These are phyloP conservation scores for Picochlorum sp. DNA, from an alignment of 139 green algal genomes.

Conservation along the genomic window DNA sequence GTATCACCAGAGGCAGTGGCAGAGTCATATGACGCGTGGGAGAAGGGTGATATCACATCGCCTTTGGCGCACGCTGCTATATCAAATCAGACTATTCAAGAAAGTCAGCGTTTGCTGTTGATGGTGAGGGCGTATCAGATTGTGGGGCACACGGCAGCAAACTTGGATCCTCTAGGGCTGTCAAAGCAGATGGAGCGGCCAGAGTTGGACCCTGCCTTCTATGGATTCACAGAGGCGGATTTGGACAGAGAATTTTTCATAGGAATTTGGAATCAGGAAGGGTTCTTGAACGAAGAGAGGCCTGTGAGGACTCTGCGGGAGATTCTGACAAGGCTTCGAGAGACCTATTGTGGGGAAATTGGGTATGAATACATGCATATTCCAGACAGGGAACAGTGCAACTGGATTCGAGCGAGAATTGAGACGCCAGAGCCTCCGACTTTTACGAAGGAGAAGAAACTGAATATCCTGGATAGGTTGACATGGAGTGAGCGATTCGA, in stretches of 20 bases:
- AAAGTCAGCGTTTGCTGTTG: slow-evolving; percentile 84
- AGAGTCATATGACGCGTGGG: slow-evolving; percentile 77
- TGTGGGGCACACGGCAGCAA: slow-evolving; percentile 63
- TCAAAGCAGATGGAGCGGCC: slow-evolving; percentile 40
- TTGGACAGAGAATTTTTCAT: slow-evolving; percentile 96
- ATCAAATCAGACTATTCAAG: slow-evolving; percentile 89
- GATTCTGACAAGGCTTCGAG: slow-evolving; percentile 73
- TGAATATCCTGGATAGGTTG: slow-evolving; percentile 83
- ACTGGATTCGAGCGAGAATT: slow-evolving; percentile 89
- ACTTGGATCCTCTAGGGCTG: slow-evolving; percentile 85
- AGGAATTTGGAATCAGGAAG: slow-evolving; percentile 78
- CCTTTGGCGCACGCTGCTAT: slow-evolving; percentile 65
- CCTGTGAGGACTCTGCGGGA: slow-evolving; percentile 76
- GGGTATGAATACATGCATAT: slow-evolving; percentile 97
- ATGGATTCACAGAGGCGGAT: slow-evolving; percentile 90
- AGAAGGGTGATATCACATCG: slow-evolving; percentile 46
- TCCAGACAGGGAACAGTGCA: slow-evolving; percentile 80
- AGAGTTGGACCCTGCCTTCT: slow-evolving; percentile 80
- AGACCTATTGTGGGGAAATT: slow-evolving; percentile 86
- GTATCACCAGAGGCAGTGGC: slow-evolving; percentile 72
- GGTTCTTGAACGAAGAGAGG: slow-evolving; percentile 82
- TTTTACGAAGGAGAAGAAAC: slow-evolving; percentile 54
- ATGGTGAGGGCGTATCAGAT: slow-evolving; percentile 93
- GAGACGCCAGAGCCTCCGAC: slow-evolving; percentile 46
- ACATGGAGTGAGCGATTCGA: slow-evolving; percentile 94